Base-by-base conservation (phyloP, 495 filamentous ascomycete genomes). In the Hyphodiscus hymeniophilus region DNA sequence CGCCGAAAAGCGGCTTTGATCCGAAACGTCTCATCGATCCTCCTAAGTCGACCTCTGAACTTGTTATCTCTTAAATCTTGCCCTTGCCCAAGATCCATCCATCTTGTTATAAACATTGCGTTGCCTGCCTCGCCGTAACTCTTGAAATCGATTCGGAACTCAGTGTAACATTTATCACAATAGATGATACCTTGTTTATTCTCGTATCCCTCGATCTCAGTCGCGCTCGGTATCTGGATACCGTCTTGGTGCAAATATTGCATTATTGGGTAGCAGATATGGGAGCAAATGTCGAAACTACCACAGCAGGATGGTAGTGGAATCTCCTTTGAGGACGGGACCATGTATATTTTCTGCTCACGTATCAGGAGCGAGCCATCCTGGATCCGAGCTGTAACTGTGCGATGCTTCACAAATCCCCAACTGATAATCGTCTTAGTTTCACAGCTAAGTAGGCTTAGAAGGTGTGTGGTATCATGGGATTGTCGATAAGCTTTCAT, bases 81-180 rank as follows among this genome's bases (percentile, higher is more conserved):
- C 17, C 48, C 28, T 26, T 43, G 31, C 30, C 48, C 48, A 51
- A 51, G 1, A 45, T 51, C 48, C 40, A 44, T 44, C 48, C 48
- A 51, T 45, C 18, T 51, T 45, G 48, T 51, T 22, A 51, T 22
- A 26, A 51, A 51, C 40, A 51, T 44, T 39, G 48, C 48, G 38
- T 51, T 44, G 32, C 48, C 40, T 22, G 3, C 40, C 21, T 16
- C 30, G 1, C 48, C 48, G 35, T 44, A 51, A 41, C 40, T 11
- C 33, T 45, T 51, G 31, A 51, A 51, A 38, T 51, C 48, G 20
- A 51, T 21, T 45, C 41, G 26, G 40, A 51, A 51, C 31, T 51
- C 48, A 12, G 48, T 51, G 40, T 44, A 38, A 38, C 48, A 51
- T 44, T 44, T 31, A 8, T 51, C 23, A 18, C 48, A 51, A 38